Evolutionary conservation across 2,329 filamentous ascomycete species (phyloP).

Genomic region (Venturia nashicola): DNA sequence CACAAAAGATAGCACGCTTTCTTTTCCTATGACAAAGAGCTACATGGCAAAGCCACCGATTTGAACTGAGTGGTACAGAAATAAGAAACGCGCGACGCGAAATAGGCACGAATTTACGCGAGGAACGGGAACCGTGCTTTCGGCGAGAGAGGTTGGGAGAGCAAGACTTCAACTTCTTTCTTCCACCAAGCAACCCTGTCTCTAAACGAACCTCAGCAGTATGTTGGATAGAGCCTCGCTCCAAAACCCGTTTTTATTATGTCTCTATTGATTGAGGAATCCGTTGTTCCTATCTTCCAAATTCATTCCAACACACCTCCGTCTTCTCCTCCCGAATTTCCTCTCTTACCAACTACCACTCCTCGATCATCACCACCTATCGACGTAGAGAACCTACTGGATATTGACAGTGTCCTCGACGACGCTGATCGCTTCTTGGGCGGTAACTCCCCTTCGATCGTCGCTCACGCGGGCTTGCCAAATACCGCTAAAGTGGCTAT

Average conservation of each 20-base stretch:
- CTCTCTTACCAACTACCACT: neutral
- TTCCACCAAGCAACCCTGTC: neutral
- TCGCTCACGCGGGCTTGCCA: constrained; percentile 14
- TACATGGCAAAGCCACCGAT: too few species aligned
- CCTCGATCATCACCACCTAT: neutral
- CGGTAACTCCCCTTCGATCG: constrained; percentile 27
- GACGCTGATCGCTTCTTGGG: constrained; percentile 31
- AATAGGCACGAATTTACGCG: neutral
- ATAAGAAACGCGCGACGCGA: neutral
- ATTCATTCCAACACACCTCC: neutral
- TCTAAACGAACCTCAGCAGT: neutral
- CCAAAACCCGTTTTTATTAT: neutral
- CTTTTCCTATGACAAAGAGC: too few species aligned
- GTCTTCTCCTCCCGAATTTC: neutral
- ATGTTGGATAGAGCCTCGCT: neutral
- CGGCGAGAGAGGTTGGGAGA: neutral
- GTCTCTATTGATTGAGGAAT: neutral
- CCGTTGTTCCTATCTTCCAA: neutral
- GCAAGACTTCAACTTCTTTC: too few species aligned
- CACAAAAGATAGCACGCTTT: too few species aligned
- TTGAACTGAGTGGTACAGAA: neutral
- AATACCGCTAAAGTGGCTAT: constrained; percentile 9
- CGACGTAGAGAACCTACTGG: neutral
- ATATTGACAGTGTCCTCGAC: constrained; percentile 18
- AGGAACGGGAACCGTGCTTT: neutral